Conservation (phyloP, 2,329 filamentous ascomycete species). For the Fusarium cyanostomum region DNA sequence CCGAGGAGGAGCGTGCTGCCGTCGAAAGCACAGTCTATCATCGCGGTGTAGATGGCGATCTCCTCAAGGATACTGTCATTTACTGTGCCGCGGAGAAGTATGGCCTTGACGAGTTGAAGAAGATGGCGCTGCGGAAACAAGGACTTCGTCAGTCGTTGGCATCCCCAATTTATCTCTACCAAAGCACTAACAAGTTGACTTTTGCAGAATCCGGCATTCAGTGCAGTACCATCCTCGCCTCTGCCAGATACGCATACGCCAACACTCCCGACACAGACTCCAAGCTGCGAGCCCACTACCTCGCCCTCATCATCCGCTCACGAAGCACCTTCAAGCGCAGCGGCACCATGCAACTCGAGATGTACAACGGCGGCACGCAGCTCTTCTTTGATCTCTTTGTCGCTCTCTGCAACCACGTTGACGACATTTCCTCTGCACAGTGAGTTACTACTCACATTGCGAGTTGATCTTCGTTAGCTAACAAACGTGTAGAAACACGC, state of each 20-base stretch:
- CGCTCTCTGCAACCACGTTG: slow-evolving; percentile 90
- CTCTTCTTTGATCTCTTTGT: slow-evolving; percentile 96
- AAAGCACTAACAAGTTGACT: slow-evolving; percentile 5
- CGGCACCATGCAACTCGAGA: slow-evolving; percentile 95
- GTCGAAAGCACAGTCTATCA: slow-evolving; percentile 76
- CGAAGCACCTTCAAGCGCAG: slow-evolving; percentile 90
- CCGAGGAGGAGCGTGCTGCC: slow-evolving; percentile 55
- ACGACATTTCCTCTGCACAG: slow-evolving; percentile 68
- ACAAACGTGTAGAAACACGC: slow-evolving; percentile 47
- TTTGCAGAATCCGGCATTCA: slow-evolving; percentile 76
- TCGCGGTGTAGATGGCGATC: slow-evolving; percentile 68
- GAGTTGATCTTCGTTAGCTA: neutral
- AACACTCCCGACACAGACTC: slow-evolving; percentile 91
- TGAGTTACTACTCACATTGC: slow-evolving; percentile 49
- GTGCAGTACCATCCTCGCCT: slow-evolving; percentile 84
- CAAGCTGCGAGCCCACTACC: slow-evolving; percentile 89
- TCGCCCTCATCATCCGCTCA: slow-evolving; percentile 90
- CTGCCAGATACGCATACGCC: slow-evolving; percentile 88
- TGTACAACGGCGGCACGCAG: slow-evolving; percentile 83
- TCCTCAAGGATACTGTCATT: slow-evolving; percentile 89
- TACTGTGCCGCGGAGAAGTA: slow-evolving; percentile 91
- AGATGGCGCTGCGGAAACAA: slow-evolving; percentile 86
- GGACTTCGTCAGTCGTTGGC: slow-evolving; percentile 71
- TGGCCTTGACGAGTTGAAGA: slow-evolving; percentile 83
- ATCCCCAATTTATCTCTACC: neutral